These are phyloP conservation scores for Aspergillus cavernicola DNA, from an alignment of 495 filamentous ascomycete species.

Conservation along the genomic window DNA sequence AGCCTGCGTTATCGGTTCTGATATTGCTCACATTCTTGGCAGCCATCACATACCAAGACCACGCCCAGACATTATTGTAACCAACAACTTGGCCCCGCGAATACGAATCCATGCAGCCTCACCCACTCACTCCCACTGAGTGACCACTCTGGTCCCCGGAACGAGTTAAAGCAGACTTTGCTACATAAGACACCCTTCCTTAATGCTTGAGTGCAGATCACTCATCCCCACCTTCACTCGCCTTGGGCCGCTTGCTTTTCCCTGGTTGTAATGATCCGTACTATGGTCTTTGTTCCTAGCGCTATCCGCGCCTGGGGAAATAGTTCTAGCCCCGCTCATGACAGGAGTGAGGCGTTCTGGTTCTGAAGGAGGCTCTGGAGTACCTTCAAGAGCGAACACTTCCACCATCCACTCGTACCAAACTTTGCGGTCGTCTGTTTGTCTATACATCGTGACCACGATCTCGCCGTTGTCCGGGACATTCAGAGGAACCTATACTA, in stretches of 20 bases:
- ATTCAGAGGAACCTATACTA: constrained; percentile 72
- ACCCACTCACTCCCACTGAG: not conserved
- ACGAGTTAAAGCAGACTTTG: constrained; percentile 5
- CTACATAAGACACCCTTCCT: constrained; percentile 90
- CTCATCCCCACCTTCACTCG: constrained; percentile 73
- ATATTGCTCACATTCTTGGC: constrained; percentile 2
- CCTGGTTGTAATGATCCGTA: constrained; percentile 5
- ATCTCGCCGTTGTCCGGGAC: constrained; percentile 80
- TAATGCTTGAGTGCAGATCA: constrained; percentile 84
- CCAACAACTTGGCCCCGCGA: constrained; percentile 1
- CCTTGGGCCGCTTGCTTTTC: constrained; percentile 36
- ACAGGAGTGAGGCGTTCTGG: constrained; percentile 24
- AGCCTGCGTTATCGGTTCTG: constrained; percentile 2
- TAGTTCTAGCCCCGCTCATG: constrained; percentile 32
- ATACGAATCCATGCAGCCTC: constrained; percentile 7
- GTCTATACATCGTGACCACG: constrained; percentile 88
- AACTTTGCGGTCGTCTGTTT: constrained; percentile 90
- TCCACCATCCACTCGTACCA: constrained; percentile 99
- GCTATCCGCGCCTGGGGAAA: constrained; percentile 30
- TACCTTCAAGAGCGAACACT: constrained; percentile 56
- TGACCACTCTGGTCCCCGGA: not conserved
- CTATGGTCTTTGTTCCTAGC: constrained; percentile 20
- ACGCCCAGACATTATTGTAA: constrained; percentile 5
- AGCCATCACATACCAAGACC: not conserved
- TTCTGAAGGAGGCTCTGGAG: constrained; percentile 11